Conservation (phyloP, 2,329 filamentous ascomycete species). For the Ophiostoma ips region DNA sequence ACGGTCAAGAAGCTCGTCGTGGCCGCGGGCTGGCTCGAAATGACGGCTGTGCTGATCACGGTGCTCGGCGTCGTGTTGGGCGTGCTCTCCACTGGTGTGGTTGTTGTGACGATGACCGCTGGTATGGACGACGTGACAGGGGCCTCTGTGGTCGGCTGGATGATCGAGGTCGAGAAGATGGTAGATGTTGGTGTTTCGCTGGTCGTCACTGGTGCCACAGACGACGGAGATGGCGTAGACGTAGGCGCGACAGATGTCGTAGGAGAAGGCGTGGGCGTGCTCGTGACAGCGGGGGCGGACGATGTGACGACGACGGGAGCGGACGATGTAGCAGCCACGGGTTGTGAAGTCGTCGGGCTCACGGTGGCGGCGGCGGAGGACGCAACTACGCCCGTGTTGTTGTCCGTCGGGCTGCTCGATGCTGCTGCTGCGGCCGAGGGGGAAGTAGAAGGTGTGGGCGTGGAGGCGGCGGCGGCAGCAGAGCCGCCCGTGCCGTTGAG, state of each 20-base stretch:
- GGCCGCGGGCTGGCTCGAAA: conserved; percentile 9
- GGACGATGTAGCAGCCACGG: conserved; percentile 6
- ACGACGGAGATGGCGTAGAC: neutral
- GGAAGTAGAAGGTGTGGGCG: conserved; percentile 4
- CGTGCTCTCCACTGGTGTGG: conserved; percentile 7
- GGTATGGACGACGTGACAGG: conserved; percentile 10
- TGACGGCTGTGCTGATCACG: conserved; percentile 20
- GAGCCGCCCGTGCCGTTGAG: conserved; percentile 15
- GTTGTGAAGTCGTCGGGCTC: conserved; percentile 1
- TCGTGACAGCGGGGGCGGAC: too few relatives aligned
- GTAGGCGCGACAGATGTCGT: neutral
- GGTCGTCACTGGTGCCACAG: neutral
- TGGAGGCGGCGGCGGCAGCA: conserved; percentile 9
- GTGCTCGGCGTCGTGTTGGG: conserved; percentile 4
- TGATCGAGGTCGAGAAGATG: conserved; percentile 4
- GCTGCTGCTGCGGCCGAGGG: neutral
- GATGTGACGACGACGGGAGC: neutral
- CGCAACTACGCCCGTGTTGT: too few relatives aligned
- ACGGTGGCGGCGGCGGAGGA: conserved; percentile 2
- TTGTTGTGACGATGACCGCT: conserved; percentile 12
- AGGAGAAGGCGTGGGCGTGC: too few relatives aligned
- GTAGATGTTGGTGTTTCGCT: conserved; percentile 1
- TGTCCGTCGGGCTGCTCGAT: neutral
- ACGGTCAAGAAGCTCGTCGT: conserved; percentile 12
- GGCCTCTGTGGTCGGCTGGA: neutral